Conservation (phyloP, 2,329 filamentous ascomycete genomes). For the Alternaria gansuensis region DNA sequence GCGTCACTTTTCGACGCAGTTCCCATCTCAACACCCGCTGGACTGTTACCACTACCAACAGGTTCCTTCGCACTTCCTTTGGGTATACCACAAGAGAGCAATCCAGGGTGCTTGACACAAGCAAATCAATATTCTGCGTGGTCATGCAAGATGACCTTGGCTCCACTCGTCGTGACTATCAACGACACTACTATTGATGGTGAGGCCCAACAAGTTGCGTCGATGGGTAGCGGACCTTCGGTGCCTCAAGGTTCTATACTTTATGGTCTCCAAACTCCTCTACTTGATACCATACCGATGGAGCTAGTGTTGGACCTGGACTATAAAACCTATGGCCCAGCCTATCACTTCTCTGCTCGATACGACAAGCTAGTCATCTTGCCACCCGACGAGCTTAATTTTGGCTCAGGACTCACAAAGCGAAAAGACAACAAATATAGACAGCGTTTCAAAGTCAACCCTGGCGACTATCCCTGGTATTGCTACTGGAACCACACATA, state of each 20-base stretch:
- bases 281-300: conserved; percentile 60
- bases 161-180: conserved; percentile 45
- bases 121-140: conserved; percentile 59
- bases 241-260: conserved; percentile 57
- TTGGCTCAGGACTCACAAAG: conserved; percentile 34
- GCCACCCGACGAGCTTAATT: conserved; percentile 49
- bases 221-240: conserved; percentile 35
- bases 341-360: conserved; percentile 68
- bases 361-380: conserved; percentile 73
- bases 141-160: conserved; percentile 58
- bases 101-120: conserved; percentile 60
- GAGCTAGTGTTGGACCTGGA: conserved; percentile 66
- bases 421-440: conserved; percentile 40
- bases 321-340: conserved; percentile 65
- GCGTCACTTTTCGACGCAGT: conserved; percentile 61
- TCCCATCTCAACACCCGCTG: conserved; percentile 58
- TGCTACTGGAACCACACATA: conserved; percentile 75
- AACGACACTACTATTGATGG: conserved; percentile 28
- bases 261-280: conserved; percentile 70
- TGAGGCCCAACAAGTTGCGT: conserved; percentile 29
- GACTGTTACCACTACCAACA: conserved; percentile 59
- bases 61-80: conserved; percentile 61
- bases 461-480: conserved; percentile 72
- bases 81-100: conserved; percentile 57
- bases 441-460: conserved; percentile 56